phyloP scores from a whole-genome alignment of 1,139 yeast genomes.

The Candida pseudoviswanathii region DNA sequence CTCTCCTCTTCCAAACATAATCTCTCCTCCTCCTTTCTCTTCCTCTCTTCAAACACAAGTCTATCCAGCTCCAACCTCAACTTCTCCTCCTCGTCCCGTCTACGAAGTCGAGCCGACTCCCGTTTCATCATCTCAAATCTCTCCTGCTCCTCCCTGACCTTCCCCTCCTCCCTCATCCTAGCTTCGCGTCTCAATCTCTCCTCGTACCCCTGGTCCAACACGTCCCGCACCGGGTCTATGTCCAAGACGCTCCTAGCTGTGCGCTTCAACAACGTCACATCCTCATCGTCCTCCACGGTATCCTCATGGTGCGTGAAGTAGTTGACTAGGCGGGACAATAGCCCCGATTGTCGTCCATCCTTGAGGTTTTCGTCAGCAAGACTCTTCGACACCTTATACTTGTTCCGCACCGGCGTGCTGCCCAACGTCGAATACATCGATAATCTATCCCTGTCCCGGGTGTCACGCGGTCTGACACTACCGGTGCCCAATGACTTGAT shows the following conservation, averaged over 20 bases:
- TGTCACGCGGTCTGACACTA: constrained; percentile 8
- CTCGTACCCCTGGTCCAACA: constrained; percentile 1
- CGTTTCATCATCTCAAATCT: background rate
- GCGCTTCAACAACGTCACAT: constrained; percentile 16
- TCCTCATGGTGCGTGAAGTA: constrained; percentile 15
- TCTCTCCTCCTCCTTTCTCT: background rate
- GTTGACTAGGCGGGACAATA: constrained; percentile 18
- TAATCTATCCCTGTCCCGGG: constrained; percentile 13
- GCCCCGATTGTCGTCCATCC: constrained; percentile 12
- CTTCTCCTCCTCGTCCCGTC: background rate
- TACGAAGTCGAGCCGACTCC: background rate
- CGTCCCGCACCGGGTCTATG: constrained; percentile 10
- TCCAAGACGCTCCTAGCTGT: constrained; percentile 18
- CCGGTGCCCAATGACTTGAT: constrained; percentile 14
- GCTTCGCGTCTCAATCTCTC: background rate
- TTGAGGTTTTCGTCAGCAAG: background rate
- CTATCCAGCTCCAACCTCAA: background rate
- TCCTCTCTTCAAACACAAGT: background rate
- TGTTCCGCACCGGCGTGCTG: constrained; percentile 5
- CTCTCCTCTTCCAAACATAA: background rate
- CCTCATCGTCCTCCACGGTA: constrained; percentile 5
- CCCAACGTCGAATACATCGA: constrained; percentile 17
- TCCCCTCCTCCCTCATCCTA: background rate
- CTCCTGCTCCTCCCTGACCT: background rate
- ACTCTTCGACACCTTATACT: constrained; percentile 13